These are phyloP conservation scores for Penicillium samsonianum DNA, from an alignment of 495 filamentous ascomycete genomes.

Conservation along the genomic window DNA sequence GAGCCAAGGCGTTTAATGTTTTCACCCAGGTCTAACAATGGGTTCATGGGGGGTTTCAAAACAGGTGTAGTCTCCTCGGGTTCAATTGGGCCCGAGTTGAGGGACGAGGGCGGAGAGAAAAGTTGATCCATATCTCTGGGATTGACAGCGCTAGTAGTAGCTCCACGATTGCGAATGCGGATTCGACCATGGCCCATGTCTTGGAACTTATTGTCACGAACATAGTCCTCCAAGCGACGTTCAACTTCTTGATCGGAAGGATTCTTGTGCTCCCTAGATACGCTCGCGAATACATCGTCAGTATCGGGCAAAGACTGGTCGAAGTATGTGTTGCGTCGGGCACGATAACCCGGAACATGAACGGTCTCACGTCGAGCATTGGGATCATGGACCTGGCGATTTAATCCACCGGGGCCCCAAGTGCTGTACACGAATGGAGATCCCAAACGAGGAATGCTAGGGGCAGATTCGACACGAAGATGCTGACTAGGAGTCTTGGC, in stretches of 20 bases:
- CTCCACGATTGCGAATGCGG: slow-evolving; percentile 53
- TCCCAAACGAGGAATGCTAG: slow-evolving; percentile 45
- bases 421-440: slow-evolving; percentile 61
- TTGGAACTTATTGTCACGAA: slow-evolving; percentile 47
- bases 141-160: slow-evolving; percentile 47
- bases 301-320: slow-evolving; percentile 49
- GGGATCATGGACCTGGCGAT: slow-evolving; percentile 32
- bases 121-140: slow-evolving; percentile 45
- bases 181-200: slow-evolving; percentile 49
- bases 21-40: slow-evolving; percentile 38
- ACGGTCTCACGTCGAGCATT: slow-evolving; percentile 42
- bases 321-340: slow-evolving; percentile 52
- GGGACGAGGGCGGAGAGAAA: slow-evolving; percentile 51
- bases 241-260: slow-evolving; percentile 45
- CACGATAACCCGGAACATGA: slow-evolving; percentile 47
- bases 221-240: slow-evolving; percentile 51
- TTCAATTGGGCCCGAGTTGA: slow-evolving; percentile 36
- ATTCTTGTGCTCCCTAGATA: slow-evolving; percentile 49
- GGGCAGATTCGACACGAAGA: slow-evolving; percentile 28
- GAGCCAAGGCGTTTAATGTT: slow-evolving; percentile 53
- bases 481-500: slow-evolving; percentile 19
- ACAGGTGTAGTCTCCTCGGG: slow-evolving; percentile 29
- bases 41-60: slow-evolving; percentile 32
- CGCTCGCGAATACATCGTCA: slow-evolving; percentile 51
- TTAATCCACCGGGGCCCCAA: slow-evolving; percentile 54